Conservation (phyloP, 768 basidiomycete genomes). For the Suillus plorans region DNA sequence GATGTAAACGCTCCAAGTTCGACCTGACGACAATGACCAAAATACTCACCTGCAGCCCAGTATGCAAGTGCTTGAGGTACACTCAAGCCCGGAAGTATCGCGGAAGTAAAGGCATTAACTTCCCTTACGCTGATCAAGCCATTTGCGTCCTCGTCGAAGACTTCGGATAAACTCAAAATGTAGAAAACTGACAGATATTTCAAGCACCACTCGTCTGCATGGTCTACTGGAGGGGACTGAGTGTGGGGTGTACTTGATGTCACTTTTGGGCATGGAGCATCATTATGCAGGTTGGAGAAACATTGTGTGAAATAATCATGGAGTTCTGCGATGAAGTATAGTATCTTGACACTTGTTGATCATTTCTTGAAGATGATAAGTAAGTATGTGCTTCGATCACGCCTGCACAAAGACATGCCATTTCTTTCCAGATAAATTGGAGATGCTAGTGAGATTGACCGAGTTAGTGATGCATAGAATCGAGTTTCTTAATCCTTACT, state of each 20-base stretch:
- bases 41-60: slow-evolving; percentile 32
- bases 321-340: slow-evolving; percentile 46
- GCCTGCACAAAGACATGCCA: slow-evolving; percentile 33
- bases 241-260: not conserved
- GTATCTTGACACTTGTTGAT: slow-evolving; percentile 52
- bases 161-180: slow-evolving; percentile 36
- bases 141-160: slow-evolving; percentile 41
- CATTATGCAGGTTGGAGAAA: not conserved
- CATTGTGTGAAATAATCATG: slow-evolving; percentile 35
- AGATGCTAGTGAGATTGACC: slow-evolving; percentile 39
- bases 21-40: slow-evolving; percentile 15
- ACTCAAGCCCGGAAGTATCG: slow-evolving; percentile 32
- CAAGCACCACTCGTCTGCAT: slow-evolving; percentile 2
- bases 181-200: not conserved
- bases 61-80: slow-evolving; percentile 31
- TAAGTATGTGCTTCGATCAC: not conserved
- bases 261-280: not conserved
- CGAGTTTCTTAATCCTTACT: not conserved
- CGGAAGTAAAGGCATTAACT: slow-evolving; percentile 31
- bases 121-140: slow-evolving; percentile 38
- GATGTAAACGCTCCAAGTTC: slow-evolving; percentile 17
- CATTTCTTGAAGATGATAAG: slow-evolving; percentile 39
- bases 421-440: slow-evolving; percentile 51
- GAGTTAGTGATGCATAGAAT: not conserved
- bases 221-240: not conserved